These are phyloP conservation scores for Elaeis oleifera DNA, from an alignment of 202 grass and related monocot species.

Conservation along the genomic window DNA sequence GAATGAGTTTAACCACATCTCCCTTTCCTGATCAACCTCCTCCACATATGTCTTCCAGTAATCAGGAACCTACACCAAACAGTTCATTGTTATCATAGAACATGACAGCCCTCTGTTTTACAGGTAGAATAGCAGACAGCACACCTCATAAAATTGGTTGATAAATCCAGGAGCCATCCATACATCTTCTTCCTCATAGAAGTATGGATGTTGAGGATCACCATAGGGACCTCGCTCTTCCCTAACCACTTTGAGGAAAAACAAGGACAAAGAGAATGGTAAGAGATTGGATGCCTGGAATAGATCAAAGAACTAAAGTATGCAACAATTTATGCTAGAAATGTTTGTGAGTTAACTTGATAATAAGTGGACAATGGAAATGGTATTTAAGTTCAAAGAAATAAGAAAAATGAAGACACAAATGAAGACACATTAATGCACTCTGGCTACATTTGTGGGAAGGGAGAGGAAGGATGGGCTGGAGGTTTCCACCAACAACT, in stretches of 20 bases:
- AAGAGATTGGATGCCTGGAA: too few relatives aligned
- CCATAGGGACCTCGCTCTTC: constrained; percentile 27
- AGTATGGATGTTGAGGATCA: constrained; percentile 35
- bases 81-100: not conserved
- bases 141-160: constrained; percentile 36
- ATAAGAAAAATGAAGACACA: too few relatives aligned
- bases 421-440: too few relatives aligned
- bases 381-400: too few relatives aligned
- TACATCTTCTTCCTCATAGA: constrained; percentile 33
- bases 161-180: constrained; percentile 36
- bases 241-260: constrained; percentile 20
- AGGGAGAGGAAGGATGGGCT: too few relatives aligned
- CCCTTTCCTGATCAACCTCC: constrained; percentile 34
- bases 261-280: not conserved
- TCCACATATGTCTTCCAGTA: constrained; percentile 31
- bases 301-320: too few relatives aligned
- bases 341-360: too few relatives aligned
- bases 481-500: too few relatives aligned
- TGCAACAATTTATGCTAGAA: too few relatives aligned
- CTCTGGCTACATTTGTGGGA: too few relatives aligned
- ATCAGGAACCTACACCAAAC: constrained; percentile 12
- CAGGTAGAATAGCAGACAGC: not conserved
- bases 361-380: too few relatives aligned
- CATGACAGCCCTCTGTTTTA: not conserved
- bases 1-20: constrained; percentile 31